A percentile compares a stretch with the other conserved stretches of the same genome.
Evolutionary conservation across 768 basidiomycete genomes (phyloP).

Genomic region (Pisolithus microcarpus): DNA sequence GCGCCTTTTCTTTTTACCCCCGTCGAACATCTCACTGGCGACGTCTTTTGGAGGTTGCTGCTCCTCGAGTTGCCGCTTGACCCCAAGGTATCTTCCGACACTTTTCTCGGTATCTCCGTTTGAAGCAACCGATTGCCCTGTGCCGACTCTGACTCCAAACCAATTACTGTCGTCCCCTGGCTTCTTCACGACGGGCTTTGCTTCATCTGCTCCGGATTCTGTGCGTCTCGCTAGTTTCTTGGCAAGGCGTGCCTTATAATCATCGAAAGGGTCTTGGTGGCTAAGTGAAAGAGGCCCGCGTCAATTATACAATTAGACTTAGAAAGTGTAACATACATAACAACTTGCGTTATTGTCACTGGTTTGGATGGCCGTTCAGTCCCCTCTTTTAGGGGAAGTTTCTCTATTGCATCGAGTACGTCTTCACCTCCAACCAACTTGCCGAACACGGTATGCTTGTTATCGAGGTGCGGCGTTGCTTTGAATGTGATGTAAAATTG

Average conservation of each 20-base stretch:
- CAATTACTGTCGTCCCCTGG: conserved; percentile 70
- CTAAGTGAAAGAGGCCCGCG: conserved; percentile 30
- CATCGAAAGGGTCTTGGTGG: conserved; percentile 92
- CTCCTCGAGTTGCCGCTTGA: conserved; percentile 39
- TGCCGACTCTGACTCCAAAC: conserved; percentile 83
- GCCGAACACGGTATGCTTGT: conserved; percentile 94
- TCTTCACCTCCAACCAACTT: conserved; percentile 96
- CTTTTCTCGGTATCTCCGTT: conserved; percentile 31
- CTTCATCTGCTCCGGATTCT: conserved; percentile 31
- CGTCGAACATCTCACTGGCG: conserved; percentile 27
- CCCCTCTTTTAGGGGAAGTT: conserved; percentile 70
- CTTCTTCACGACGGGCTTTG: conserved; percentile 40
- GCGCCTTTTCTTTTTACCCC: conserved; percentile 72
- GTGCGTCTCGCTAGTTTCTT: conserved; percentile 57
- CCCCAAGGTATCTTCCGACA: conserved; percentile 74
- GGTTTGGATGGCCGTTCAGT: conserved; percentile 84
- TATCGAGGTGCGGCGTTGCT: conserved; percentile 77
- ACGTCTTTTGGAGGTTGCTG: conserved; percentile 14
- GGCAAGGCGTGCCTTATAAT: conserved; percentile 76
- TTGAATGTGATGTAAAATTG: conserved; percentile 94
- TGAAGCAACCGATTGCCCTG: conserved; percentile 29
- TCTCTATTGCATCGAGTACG: conserved; percentile 77
- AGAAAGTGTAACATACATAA: conserved; percentile 54
- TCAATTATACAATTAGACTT: not conserved
- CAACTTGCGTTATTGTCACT: conserved; percentile 76